Conservation (phyloP, 2,329 filamentous ascomycete species). For the Monilinia polystroma region DNA sequence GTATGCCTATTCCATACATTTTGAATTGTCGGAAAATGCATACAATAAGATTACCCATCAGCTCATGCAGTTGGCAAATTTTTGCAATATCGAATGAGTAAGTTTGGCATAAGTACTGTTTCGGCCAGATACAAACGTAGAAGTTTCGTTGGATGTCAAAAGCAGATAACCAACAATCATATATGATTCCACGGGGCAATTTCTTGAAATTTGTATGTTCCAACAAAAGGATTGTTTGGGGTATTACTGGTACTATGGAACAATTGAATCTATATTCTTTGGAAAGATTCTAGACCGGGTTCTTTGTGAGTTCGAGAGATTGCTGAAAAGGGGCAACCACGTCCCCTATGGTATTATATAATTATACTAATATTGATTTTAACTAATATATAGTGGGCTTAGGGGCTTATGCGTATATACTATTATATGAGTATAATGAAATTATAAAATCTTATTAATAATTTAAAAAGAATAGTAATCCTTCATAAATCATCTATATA, state of each 20-base stretch:
- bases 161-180: not conserved
- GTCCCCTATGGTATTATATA: too few species aligned
- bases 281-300: not conserved
- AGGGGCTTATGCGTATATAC: too few species aligned
- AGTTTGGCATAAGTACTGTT: not conserved
- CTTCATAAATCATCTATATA: too few species aligned
- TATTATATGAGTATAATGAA: too few species aligned
- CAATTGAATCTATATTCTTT: not conserved
- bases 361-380: too few species aligned
- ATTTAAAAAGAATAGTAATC: too few species aligned
- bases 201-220: not conserved
- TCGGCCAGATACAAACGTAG: not conserved
- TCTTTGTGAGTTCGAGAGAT: not conserved
- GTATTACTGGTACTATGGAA: not conserved
- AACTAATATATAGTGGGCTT: too few species aligned
- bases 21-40: not conserved
- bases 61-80: not conserved
- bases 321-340: too few species aligned
- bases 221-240: not conserved
- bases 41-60: not conserved
- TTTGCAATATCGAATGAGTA: not conserved
- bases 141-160: not conserved
- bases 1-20: not conserved
- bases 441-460: too few species aligned
- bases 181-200: not conserved